Conservation (phyloP, 2,329 filamentous ascomycete genomes). For the Penicillium sp. region DNA sequence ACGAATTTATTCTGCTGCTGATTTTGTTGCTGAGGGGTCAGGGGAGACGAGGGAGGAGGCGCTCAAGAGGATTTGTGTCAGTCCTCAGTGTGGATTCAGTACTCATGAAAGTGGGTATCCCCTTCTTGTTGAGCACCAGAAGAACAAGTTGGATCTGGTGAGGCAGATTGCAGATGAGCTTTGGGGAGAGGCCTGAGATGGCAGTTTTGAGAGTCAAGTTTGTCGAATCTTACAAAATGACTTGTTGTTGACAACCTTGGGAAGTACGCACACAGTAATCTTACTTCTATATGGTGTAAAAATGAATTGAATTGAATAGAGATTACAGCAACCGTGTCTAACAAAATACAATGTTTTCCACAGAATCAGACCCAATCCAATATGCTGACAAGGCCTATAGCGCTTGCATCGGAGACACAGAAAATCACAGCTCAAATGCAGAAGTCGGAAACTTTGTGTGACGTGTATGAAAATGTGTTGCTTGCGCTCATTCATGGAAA, state of each 20-base stretch:
- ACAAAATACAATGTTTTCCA: background rate
- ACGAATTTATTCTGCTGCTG: conserved; percentile 60
- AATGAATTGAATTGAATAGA: background rate
- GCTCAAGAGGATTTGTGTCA: conserved; percentile 65
- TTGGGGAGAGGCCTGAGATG: conserved; percentile 49
- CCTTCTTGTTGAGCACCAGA: conserved; percentile 67
- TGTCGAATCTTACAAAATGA: no score
- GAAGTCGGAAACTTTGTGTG: background rate
- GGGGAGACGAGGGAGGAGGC: conserved; percentile 65
- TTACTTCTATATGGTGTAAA: background rate
- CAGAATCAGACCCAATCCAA: background rate
- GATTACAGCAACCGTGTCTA: background rate
- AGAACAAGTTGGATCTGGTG: conserved; percentile 68
- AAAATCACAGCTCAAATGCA: background rate
- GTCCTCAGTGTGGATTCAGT: conserved; percentile 72
- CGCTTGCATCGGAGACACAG: background rate
- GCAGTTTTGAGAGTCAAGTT: no score
- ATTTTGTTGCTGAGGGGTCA: conserved; percentile 67
- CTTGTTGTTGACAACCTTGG: background rate
- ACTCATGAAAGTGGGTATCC: conserved; percentile 72
- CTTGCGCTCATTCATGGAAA: no score
- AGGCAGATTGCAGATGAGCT: conserved; percentile 70
- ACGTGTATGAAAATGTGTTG: conserved; percentile 2
- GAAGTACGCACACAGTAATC: background rate
- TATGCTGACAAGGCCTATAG: background rate